Evolutionary conservation across 306 rosid species (phyloP).

Genomic region (Vachellia pachyceras): DNA sequence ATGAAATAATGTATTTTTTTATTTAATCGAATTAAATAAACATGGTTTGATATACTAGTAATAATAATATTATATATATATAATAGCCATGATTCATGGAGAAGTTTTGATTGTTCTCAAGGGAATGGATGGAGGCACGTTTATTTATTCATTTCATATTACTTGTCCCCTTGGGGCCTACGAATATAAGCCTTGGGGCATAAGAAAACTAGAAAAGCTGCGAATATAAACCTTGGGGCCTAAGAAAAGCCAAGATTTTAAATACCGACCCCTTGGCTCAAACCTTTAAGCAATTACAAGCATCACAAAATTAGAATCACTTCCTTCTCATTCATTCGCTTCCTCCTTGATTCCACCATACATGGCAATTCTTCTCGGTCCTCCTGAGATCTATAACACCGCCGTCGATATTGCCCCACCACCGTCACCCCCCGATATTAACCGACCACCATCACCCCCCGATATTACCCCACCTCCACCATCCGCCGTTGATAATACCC

Average conservation of each 20-base stretch:
- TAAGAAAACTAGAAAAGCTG: too few relatives aligned
- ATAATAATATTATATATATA: too few relatives aligned
- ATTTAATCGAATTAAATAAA: too few relatives aligned
- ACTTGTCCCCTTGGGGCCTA: not conserved
- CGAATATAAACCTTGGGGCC: not conserved
- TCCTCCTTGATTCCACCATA: not conserved
- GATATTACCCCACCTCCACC: too few relatives aligned
- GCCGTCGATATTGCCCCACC: not conserved
- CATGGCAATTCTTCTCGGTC: conserved; percentile 69
- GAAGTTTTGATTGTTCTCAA: too few relatives aligned
- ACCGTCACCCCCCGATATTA: too few relatives aligned
- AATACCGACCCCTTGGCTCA: not conserved
- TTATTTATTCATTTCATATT: not conserved
- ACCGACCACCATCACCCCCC: too few relatives aligned
- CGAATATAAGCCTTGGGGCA: not conserved
- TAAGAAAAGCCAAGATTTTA: not conserved
- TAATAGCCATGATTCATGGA: too few relatives aligned
- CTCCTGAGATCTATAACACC: conserved; percentile 55
- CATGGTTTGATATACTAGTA: too few relatives aligned
- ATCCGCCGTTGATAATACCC: too few relatives aligned
- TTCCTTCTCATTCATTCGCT: not conserved
- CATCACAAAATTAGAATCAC: not conserved
- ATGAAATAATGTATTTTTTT: too few relatives aligned
- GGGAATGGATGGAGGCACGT: not conserved
- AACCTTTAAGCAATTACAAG: not conserved